These are phyloP conservation scores for Metarhizium sp. DNA, from an alignment of 2,329 filamentous ascomycete genomes.

Conservation along the genomic window DNA sequence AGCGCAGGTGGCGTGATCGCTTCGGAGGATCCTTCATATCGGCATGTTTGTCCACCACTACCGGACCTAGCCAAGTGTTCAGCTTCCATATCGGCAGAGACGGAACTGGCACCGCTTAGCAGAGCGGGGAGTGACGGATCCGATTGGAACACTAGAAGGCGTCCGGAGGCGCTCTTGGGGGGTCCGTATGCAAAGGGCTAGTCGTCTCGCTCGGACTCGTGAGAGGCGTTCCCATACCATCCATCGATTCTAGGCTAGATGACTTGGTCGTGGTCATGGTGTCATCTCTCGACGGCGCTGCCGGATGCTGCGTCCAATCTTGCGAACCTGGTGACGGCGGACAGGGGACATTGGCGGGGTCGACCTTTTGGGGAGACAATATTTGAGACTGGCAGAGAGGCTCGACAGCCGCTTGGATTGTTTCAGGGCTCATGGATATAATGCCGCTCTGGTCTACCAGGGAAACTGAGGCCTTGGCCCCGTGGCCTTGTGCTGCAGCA, in stretches of 20 bases:
- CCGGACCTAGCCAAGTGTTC: conserved; percentile 31
- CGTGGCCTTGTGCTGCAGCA: not conserved
- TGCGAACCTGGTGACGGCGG: conserved; percentile 38
- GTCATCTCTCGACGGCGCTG: conserved; percentile 27
- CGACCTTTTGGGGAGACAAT: conserved; percentile 1
- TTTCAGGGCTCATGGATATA: not conserved
- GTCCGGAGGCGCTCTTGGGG: conserved; percentile 34
- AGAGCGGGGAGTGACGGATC: conserved; percentile 56
- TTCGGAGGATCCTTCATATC: conserved; percentile 37
- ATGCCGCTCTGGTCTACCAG: not conserved
- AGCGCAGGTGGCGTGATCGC: conserved; percentile 45
- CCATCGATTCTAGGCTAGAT: conserved; percentile 43
- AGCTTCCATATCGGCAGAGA: conserved; percentile 53
- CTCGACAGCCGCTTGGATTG: not conserved
- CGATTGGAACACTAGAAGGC: conserved; percentile 47
- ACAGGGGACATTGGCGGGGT: conserved; percentile 26
- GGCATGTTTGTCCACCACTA: conserved; percentile 34
- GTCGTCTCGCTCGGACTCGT: conserved; percentile 46
- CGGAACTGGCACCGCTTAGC: conserved; percentile 54
- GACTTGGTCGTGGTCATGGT: conserved; percentile 37
- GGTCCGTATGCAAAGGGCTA: conserved; percentile 36
- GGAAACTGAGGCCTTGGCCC: not conserved
- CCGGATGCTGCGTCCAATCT: conserved; percentile 19
- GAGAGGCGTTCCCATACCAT: conserved; percentile 37
- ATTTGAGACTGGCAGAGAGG: not conserved